Base-by-base conservation (phyloP, 768 basidiomycete genomes). In the Amanita inopinata region DNA sequence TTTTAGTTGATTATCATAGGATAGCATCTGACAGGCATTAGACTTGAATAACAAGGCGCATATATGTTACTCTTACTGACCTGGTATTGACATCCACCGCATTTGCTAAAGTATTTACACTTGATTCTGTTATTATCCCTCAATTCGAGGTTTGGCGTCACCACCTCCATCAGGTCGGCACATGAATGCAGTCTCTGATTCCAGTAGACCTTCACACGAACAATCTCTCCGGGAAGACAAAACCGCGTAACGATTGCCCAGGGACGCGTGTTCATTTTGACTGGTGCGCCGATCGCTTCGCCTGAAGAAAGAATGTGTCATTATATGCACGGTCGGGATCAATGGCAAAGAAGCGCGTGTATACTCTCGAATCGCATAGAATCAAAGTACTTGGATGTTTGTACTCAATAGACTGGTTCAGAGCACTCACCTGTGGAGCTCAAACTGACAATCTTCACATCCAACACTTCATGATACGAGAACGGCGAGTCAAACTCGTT, bases 71-170 rank as follows among this genome's bases (percentile, higher is more conserved):
- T 4, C n/a, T 12, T 40, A 51, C 64, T 11, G 30, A 83, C 88
- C 67, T 96, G 92, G 57, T 91, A 90, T 60, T 98, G 94, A 57
- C 94, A 99, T 1, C 94, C 94, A 0, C 77, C 87, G 60, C 93
- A 98, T 28, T 64, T 66, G 0, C 84, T 84, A 64, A 96, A 98
- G 57, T 98, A 92, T 48, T 78, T 75, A 63, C 94, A 98, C 47
- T 70, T 66, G 0, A 86, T 73, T 17, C 75, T 65, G 20, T 59
- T 67, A 50, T 76, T 66, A 50, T 91, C 86, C 40, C 92, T 66
- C 43, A 84, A 61, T 28, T 70, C 71, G 0, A 56, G 47, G 56
- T 84, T 91, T n/a, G 80, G 74, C 1, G 59, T 61, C 24, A 83
- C 46, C 19, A 92, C 66, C 35, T 74, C 67, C 4, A 94, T 28